Evolutionary conservation across 1,139 yeast species (phyloP).

Genomic region (Geotrichum macrosporum): DNA sequence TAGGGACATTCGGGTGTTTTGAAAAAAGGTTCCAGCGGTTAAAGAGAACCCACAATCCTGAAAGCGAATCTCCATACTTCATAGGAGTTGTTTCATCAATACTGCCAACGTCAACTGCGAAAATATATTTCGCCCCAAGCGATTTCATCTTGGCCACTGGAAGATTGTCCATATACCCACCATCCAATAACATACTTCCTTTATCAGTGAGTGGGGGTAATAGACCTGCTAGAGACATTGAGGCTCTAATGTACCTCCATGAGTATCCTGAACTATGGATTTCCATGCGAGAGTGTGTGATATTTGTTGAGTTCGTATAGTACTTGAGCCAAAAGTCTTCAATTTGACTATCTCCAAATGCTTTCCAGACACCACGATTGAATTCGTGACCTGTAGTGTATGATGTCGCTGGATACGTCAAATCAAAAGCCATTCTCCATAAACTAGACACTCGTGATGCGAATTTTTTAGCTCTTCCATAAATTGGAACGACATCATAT

Average conservation of each 20-base stretch:
- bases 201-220: slow-evolving; percentile 77
- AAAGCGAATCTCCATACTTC: slow-evolving; percentile 87
- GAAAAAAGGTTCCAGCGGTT: slow-evolving; percentile 93
- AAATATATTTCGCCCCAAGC: slow-evolving; percentile 79
- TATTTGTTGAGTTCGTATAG: slow-evolving; percentile 88
- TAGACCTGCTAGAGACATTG: slow-evolving; percentile 93
- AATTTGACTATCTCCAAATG: slow-evolving; percentile 84
- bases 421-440: slow-evolving; percentile 79
- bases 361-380: slow-evolving; percentile 93
- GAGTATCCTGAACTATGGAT: slow-evolving; percentile 88
- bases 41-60: slow-evolving; percentile 86
- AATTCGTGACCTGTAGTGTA: slow-evolving; percentile 97
- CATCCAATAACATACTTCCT: slow-evolving; percentile 91
- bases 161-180: slow-evolving; percentile 90
- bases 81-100: slow-evolving; percentile 87
- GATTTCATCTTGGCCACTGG: slow-evolving; percentile 85
- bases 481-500: slow-evolving; percentile 83
- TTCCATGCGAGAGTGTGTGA: slow-evolving; percentile 93
- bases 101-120: slow-evolving; percentile 96
- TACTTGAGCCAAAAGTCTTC: slow-evolving; percentile 94
- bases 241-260: slow-evolving; percentile 93
- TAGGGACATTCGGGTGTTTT: slow-evolving; percentile 81
- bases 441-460: slow-evolving; percentile 74
- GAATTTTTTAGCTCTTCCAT: slow-evolving; percentile 85
- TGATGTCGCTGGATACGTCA: slow-evolving; percentile 90